These are phyloP conservation scores for Mortierella sp. DNA, from an alignment of 371 early-diverging fungal genomes.

Conservation along the genomic window DNA sequence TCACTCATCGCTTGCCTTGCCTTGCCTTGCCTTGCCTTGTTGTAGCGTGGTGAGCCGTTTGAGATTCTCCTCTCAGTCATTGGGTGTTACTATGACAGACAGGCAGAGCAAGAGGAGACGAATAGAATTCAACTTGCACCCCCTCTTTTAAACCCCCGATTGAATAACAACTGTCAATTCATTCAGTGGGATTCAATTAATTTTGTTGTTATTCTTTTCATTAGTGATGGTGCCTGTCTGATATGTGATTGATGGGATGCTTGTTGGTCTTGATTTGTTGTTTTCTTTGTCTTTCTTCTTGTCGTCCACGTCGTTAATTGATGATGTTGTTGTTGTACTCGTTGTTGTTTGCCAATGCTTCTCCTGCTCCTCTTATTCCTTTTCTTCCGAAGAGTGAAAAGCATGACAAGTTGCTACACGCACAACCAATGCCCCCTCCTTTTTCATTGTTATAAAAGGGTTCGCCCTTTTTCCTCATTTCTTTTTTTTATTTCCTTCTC, in stretches of 20 bases:
- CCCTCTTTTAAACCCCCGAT: neutral
- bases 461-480: neutral
- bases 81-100: neutral
- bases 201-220: neutral
- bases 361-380: neutral
- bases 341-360: neutral
- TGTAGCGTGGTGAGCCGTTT: slow-evolving; percentile 6
- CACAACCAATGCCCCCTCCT: neutral
- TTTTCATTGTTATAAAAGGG: slow-evolving; percentile 12
- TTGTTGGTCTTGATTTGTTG: neutral
- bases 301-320: neutral
- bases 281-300: neutral
- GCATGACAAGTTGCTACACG: neutral
- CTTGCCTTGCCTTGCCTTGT: neutral
- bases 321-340: neutral
- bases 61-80: neutral
- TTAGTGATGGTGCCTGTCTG: neutral
- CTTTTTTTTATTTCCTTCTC: slow-evolving; percentile 23
- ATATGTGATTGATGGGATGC: neutral
- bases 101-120: neutral
- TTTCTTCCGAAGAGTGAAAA: neutral
- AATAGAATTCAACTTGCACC: neutral
- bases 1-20: neutral
- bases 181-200: neutral
- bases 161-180: neutral